Evolutionary conservation across 129 eudicot species (phyloP), one percentile per base, ranked within the genome.

Genomic region (Oenanthe sinensis): DNA sequence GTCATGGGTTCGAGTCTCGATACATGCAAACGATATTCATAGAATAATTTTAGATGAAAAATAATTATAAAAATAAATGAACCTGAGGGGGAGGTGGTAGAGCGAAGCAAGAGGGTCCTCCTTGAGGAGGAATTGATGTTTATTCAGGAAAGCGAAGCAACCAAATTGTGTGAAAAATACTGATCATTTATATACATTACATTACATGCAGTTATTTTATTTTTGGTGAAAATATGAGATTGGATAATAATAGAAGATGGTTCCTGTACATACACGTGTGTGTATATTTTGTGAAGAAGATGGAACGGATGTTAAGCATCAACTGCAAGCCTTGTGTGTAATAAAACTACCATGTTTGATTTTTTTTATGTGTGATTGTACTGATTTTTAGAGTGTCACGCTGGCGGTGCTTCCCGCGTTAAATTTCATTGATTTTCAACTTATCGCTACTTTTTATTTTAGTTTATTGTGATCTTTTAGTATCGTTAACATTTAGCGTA

Each of bases 341-440:
- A 65, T 65, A 12, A 62, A 62, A 24, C 19, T 65, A 65, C 19
- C 8, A 5, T 0, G 1, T 65, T 8, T 65, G 4, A 65, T 68
- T 68, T 5, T 1, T 67, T 14, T 28, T 5, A 10, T 1, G 14
- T 11, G 4, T 68, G 5, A 26, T 9, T 36, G 0, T 36, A 63
- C 3, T 19, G 20, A 58, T 20, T 33, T 30, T 68, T 68, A 68
- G 44, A 36, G 39, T 69, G 4, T 69, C 74, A 30, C 46, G 43
- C 44, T 69, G 46, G 46, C 74, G 74, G 74, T 69, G 26, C 46
- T 37, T 69, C 74, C 74, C 74, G 74, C 74, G 46, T 28, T 16
- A 69, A 5, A 3, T 68, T 7, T 33, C 73, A 30, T 68, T 6
- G 24, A 30, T 68, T 68, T 68, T 36, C 73, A 9, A 33, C 36